Base-by-base conservation (phyloP, 805 yeast genomes). In the Cyberlindnera mrakii region DNA sequence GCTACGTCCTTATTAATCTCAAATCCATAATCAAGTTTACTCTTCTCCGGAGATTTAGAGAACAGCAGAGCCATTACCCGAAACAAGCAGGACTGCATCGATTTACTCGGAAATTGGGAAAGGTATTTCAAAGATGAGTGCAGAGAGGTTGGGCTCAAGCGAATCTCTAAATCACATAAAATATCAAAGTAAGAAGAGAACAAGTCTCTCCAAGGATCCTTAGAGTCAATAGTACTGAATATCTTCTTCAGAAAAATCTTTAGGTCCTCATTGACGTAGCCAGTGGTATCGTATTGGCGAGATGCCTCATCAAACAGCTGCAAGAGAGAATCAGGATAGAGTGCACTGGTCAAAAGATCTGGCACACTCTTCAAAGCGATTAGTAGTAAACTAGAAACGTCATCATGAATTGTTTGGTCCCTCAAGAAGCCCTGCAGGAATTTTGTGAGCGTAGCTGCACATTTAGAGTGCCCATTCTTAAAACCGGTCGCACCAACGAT, bases 351-450 rank as follows among this genome's bases (percentile, higher is more conserved):
- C 3, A 33, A 19, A 3, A 43, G 18, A 7, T 27, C 37, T 14
- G 42, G 43, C 2, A 39, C 16, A 6, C 17, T 39, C 4, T 37
- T 19, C 27, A 62, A 23, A 16, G 58, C 16, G 3, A 42, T 46
- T 3, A 48, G 35, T 4, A 72, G 42, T 15, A 70, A 45, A 0
- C 31, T 29, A 3, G 59, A 42, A 6, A 58, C 55, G 31, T 68
- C 74, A 4, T 42, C 39, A 17, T 48, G 50, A 0, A 66, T 32
- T 0, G 38, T 33, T 1, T 32, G 14, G 11, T 49, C 48, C 1
- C 40, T 6, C 2, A 71, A 41, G 25, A 60, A 16, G 51, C 45
- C 17, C 6, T 11, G 31, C 4, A 37, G 30, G n/a, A 29, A 31
- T 18, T 18, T 25, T 13, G 30, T 14, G 14, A 36, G 15, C 33